Base-by-base conservation (phyloP, 495 filamentous ascomycete species). In the Tuber microsphaerosporum region DNA sequence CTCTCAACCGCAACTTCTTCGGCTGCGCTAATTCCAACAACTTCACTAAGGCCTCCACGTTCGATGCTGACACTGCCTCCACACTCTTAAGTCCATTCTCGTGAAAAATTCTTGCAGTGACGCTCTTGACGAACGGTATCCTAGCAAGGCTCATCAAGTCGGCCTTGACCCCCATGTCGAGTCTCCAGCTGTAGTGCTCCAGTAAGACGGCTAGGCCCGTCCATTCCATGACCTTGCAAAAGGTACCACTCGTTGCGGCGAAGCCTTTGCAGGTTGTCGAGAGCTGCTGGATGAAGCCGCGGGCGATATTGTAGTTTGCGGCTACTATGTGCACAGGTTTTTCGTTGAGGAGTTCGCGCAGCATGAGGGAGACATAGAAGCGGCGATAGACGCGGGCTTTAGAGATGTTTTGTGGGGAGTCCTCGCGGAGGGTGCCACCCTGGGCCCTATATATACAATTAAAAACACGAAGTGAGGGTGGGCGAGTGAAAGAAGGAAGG, bases 331-430 rank as follows among this genome's bases (percentile, higher is more conserved):
- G 88, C 10, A 94, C 86, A 1, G 92, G 92, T 37, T 89, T 85
- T 75, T 94, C 92, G 80, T 93, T 94, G 83, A 92, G 93, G 45
- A 95, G 84, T 80, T 94, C 91, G 31, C 92, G 90, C 48, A 95
- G 88, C 81, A 94, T 93, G 69, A 95, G 88, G 17, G 92, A 91
- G 26, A 91, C 85, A 79, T 93, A 95, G 79, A 93, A 93, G 26
- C 92, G 88, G n/a, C 88, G 88, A 80, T 94, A 93, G 48, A 92
- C 88, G 17, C 89, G 87, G 3, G 77, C 76, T 41, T 83, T 86
- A 70, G 89, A 87, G 31, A 89, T 86, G 75, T 93, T 90, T 56
- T 87, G 85, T 2, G 86, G 80, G 0, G 87, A 91, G 16, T 85
- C 87, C 83, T 93, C 91, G 83, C 88, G 92, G 31, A 94, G 82